Evolutionary conservation across 495 filamentous ascomycete genomes (phyloP), one percentile per base, ranked within the genome.

Genomic region (Aspergillus egyptiacus): DNA sequence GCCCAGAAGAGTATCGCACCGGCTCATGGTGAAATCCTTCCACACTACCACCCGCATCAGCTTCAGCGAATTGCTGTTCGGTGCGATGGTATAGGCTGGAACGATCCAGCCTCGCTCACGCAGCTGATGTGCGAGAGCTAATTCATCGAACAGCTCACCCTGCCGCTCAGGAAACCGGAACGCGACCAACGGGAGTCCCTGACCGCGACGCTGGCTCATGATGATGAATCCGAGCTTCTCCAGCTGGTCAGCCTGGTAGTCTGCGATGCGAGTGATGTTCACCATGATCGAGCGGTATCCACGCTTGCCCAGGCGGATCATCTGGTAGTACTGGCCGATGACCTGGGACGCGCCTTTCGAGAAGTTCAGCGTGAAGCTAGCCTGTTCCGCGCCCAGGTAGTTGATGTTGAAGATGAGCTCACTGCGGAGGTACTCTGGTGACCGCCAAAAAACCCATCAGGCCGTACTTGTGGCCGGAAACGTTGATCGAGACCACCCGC

Each of bases 391-490:
- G 46, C 90, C 90, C 3, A 96, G 83, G 64, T 96, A 96, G 71
- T 96, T 96, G 76, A 96, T 94, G 77, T 94, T 96, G 79, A 96
- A 96, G 58, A 96, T 87, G 27, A 96, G 82, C 61, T 95, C 90
- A 65, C 91, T 74, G 18, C 89, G 89, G 0, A 96, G 76, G 66
- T 74, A 95, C 62, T 93, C 82, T 5, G 87, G 85, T 24, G 84
- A 77, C 25, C 89, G 79, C 89, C 89, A 96, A 52, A 95, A 75
- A 14, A 91, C 83, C 90, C 90, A 96, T 54, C 90, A 74, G 65
- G 35, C 82, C 79, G 57, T 91, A 90, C 70, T 95, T 96, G 71
- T 96, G 90, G 22, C 90, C 90, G 13, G 86, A 91, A 32, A 91
- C 86, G 59, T 96, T 96, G 71, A 96, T 95, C 2, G 85, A 89